These are phyloP conservation scores for Fagopyrum esculentum DNA, from an alignment of 148 eudicot species.

Conservation along the genomic window DNA sequence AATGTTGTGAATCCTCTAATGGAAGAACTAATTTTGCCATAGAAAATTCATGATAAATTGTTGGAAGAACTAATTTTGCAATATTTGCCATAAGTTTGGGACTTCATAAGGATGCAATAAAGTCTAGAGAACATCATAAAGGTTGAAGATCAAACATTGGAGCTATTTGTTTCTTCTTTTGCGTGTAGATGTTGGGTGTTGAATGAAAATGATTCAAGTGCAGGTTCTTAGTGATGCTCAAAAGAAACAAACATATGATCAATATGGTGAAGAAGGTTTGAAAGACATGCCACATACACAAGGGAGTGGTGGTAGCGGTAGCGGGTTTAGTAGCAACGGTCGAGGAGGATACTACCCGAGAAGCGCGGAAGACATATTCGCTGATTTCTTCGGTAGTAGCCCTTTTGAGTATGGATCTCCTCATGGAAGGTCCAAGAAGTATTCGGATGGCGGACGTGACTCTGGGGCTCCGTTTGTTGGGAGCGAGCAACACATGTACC, in stretches of 20 bases:
- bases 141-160: too few species aligned
- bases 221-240: conserved; percentile 77
- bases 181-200: neutral
- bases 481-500: conserved; percentile 27
- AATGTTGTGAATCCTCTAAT: too few species aligned
- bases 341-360: conserved; percentile 56
- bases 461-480: conserved; percentile 19
- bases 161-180: too few species aligned
- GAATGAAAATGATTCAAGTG: neutral
- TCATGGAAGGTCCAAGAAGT: conserved; percentile 41
- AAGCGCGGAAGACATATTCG: conserved; percentile 86
- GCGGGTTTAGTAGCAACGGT: conserved; percentile 24
- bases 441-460: conserved; percentile 31
- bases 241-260: conserved; percentile 54
- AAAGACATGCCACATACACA: conserved; percentile 51
- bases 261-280: conserved; percentile 83
- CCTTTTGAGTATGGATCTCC: conserved; percentile 65
- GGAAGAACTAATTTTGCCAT: too few species aligned
- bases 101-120: too few species aligned
- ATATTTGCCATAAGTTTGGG: too few species aligned
- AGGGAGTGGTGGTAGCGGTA: conserved; percentile 21
- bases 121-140: too few species aligned
- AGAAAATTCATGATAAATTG: neutral
- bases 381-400: conserved; percentile 82
- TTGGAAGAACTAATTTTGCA: neutral